Base-by-base conservation (phyloP, 2,329 filamentous ascomycete genomes). In the Rhynchosporium secalis region DNA sequence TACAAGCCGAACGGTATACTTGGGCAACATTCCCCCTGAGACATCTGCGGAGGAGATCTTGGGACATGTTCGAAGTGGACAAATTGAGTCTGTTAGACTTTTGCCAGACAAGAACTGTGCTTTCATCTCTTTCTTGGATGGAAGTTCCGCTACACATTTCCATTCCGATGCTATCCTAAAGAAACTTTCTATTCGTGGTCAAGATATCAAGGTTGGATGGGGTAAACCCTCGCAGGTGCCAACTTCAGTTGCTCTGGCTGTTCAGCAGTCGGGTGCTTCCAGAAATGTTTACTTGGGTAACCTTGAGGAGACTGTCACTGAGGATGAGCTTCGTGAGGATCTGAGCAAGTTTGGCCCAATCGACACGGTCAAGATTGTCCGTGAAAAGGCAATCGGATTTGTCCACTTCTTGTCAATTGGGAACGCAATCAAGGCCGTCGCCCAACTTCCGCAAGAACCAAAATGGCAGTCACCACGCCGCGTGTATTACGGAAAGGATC, bases 171-270 rank as follows among this genome's bases (percentile, higher is more conserved):
- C 95, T 70, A 99, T 99, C 78, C 85, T 99, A 84, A 99, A 99
- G 83, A 99, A 98, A 83, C 86, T 99, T 75, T 93, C 93, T 72
- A 96, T 99, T 80, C 93, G 96, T 78, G 94, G 94, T 31, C 95
- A 98, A 80, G 95, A 99, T 76, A 97, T 99, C 81, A 99, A 99
- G 83, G 93, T 99, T 72, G 95, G 95, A 66, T 99, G 95, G 95
- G 95, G 95, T 67, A 99, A 99, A 79, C 94, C 95, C 38, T 98
- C 95, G 3, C 94, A 96, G 77, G 95, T 99, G 0, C 95, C 95
- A 3, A 98, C 94, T 2, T 98, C 95, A 2, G 95, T 99, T 52
- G 92, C 93, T n/a, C 82, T 98, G 62, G 94, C 95, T 52, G 95
- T 98, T 38, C 95, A 99, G 79, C 95, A 99, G 78, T 97, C 93